Evolutionary conservation across 306 rosid species (phyloP), one percentile per base, ranked within the genome.

Genomic region (Citrullus amarus): DNA sequence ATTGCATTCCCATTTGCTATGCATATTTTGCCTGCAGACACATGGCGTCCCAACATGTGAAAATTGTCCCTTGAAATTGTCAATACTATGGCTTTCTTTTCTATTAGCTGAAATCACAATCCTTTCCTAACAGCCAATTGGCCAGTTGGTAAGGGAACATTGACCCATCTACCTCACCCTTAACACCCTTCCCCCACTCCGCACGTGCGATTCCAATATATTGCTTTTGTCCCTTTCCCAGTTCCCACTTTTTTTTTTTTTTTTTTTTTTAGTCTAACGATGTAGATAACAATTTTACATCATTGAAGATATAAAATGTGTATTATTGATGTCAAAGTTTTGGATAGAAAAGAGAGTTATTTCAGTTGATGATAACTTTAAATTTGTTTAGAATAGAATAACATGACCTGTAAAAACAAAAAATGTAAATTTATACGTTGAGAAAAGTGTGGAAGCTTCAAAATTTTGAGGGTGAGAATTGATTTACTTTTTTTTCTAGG

Each of bases 91-190:
- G 2, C 22, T 72, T 50, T 48, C 14, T 4, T 68, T 68, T 20
- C 53, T 0, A 68, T 68, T 54, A n/a, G 9, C 4, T 48, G 54
- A 48, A 55, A 18, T 55, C n/a, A 51, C n/a, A 70, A 70, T 14
- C 43, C 59, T 36, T 22, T 73, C 60, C 71, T 8, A 22, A 65
- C 75, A 72, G 22, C 81, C 80, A 53, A 53, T 16, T 74, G 81
- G 81, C 85, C 91, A 76, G 82, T 86, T 82, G 86, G 86, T 83
- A 67, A 85, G 87, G 81, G 87, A 84, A 81, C 88, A 85, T 51
- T 81, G 91, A 83, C 86, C 83, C 79, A 80, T 72, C 86, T 72
- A 82, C 78, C 50, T 79, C 80, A 81, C 88, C 85, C 32, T 44
- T 75, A n/a, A 58, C 51, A 41, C 78, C 8, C 43, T 15, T 82